Evolutionary conservation across 306 rosid species (phyloP), one percentile per base, ranked within the genome.

Genomic region (Pyrus pyrifolia): DNA sequence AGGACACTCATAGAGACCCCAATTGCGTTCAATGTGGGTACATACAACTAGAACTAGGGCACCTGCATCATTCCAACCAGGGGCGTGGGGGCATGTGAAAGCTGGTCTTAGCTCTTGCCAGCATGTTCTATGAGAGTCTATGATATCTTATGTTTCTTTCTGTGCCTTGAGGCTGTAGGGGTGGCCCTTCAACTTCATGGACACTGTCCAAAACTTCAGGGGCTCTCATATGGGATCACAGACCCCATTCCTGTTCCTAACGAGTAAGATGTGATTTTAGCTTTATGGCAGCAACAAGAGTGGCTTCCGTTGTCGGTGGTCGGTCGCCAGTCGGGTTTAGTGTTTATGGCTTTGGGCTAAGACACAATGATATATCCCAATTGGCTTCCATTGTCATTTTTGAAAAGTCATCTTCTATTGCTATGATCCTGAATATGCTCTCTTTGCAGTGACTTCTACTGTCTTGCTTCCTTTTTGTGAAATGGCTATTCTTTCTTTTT

Each of bases 221-320:
- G 70, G 70, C 25, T 35, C 25, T 59, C 64, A 60, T 60, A 51
- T 51, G 55, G 55, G 30, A 60, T 58, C 29, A n/a, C 27, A 58
- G 23, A 3, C 13, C 62, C 62, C 62, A 58, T 58, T 58, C 2
- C 62, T 58, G 27, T 11, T 58, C 29, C 62, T 58, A 27, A 60
- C 66, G 17, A 25, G 66, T 25, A 12, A 25, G 55, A 5, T 6
- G 55, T 17, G 2, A 51, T 51, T 51, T 51, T 51, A 51, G 55
- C 21, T 51, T 51, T 51, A 51, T 51, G 55, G 55, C 55, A 51
- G 22, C 25, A 18, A 66, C 73, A 71, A 55, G 5, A 51, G 80
- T 80, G 81, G 66, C 85, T 84, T 84, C 82, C 91, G 71, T 13
- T 89, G 93, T 87, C 88, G 84, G 87, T 84, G 5, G 79, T 81